Evolutionary conservation across 768 basidiomycete species (phyloP).

Genomic region (Lactarius quietus): DNA sequence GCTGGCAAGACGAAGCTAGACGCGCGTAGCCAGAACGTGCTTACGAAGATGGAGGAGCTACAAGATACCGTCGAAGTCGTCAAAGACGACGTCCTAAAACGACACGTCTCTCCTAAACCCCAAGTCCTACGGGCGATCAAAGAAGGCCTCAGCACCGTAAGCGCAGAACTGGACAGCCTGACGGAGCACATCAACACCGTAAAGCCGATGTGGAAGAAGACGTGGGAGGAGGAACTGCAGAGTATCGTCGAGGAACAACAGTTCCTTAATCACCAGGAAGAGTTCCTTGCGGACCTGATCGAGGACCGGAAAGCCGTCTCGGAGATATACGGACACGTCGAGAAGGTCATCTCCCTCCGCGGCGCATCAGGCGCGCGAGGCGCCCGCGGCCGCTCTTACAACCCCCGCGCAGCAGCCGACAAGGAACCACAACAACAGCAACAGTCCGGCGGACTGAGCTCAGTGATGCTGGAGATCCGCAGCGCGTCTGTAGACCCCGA

Average conservation of each 20-base stretch:
- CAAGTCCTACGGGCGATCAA: slow-evolving; percentile 65
- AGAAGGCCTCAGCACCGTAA: slow-evolving; percentile 63
- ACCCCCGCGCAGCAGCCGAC: slow-evolving; percentile 59
- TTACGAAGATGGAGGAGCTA: slow-evolving; percentile 91
- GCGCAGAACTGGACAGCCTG: slow-evolving; percentile 69
- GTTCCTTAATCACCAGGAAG: slow-evolving; percentile 89
- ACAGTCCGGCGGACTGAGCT: slow-evolving; percentile 50
- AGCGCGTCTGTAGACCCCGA: slow-evolving; percentile 80
- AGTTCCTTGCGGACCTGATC: slow-evolving; percentile 80
- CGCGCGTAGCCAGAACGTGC: slow-evolving; percentile 76
- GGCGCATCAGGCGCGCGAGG: slow-evolving; percentile 42
- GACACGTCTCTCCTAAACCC: slow-evolving; percentile 80
- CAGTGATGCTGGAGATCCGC: slow-evolving; percentile 88
- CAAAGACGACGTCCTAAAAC: slow-evolving; percentile 87
- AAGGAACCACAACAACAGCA: too few species aligned
- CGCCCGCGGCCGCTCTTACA: slow-evolving; percentile 44
- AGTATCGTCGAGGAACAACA: slow-evolving; percentile 98
- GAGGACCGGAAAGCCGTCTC: slow-evolving; percentile 90
- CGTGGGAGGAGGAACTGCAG: slow-evolving; percentile 95
- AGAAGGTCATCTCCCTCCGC: slow-evolving; percentile 78
- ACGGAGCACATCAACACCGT: slow-evolving; percentile 83
- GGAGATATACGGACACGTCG: slow-evolving; percentile 86
- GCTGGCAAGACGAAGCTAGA: slow-evolving; percentile 93
- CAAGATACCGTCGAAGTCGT: slow-evolving; percentile 87
- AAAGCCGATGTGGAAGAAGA: slow-evolving; percentile 98